These are phyloP conservation scores for Cinnamomum chago DNA, from an alignment of 164 flowering plant genomes.

Conservation along the genomic window DNA sequence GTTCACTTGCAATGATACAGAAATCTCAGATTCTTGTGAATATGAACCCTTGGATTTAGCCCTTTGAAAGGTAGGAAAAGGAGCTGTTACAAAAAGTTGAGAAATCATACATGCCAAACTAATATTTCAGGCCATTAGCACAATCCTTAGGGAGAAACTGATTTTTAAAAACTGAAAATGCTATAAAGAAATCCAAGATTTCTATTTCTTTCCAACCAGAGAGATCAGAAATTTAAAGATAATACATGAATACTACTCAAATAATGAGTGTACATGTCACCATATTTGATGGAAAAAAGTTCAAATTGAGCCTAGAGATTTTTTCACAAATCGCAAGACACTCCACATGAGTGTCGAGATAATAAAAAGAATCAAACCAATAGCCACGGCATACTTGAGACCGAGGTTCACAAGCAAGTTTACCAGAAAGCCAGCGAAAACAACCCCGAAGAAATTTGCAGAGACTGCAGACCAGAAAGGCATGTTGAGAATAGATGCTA, in stretches of 20 bases:
- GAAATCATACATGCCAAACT: too few relatives aligned
- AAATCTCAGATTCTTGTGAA: too few relatives aligned
- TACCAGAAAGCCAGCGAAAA: slow-evolving; percentile 79
- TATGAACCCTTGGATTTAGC: too few relatives aligned
- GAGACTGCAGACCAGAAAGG: slow-evolving; percentile 84
- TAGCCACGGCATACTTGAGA: slow-evolving; percentile 71
- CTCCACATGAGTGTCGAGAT: slow-evolving; percentile 92
- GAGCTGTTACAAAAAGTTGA: too few relatives aligned
- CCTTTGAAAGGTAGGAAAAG: too few relatives aligned
- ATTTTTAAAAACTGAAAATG: too few relatives aligned
- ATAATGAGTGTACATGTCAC: background rate
- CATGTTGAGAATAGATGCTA: slow-evolving; percentile 88
- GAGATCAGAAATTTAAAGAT: background rate
- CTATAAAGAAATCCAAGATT: too few relatives aligned
- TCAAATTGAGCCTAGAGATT: slow-evolving; percentile 40
- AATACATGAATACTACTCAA: background rate
- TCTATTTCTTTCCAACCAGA: background rate
- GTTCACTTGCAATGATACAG: too few relatives aligned
- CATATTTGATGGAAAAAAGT: background rate
- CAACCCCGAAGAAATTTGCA: slow-evolving; percentile 75
- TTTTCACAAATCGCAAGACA: slow-evolving; percentile 52
- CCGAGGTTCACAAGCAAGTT: slow-evolving; percentile 93
- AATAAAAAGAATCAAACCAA: slow-evolving; percentile 67
- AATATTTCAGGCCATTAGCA: too few relatives aligned
- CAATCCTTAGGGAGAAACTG: too few relatives aligned